A percentile compares a stretch with the other conserved stretches of the same genome.
phyloP scores from a whole-genome alignment of 1,284 basidiomycete genomes.

The Sphagnurus paluster region DNA sequence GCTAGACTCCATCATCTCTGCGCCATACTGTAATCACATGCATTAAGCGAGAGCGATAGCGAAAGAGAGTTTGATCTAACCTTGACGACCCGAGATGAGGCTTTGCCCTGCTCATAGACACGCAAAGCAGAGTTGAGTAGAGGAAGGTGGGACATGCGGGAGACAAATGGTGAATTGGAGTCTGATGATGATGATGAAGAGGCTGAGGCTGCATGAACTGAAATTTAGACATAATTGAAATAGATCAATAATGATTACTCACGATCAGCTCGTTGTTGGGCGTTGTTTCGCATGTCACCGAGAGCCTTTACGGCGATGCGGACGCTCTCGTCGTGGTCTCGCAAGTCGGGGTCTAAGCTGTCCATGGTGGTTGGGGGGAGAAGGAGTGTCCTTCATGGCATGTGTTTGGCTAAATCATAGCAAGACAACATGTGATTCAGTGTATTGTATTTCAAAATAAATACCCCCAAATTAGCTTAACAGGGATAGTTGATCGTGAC shows the following conservation, averaged over 20 bases:
- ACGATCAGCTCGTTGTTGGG: slow-evolving; percentile 19
- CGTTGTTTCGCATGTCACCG: slow-evolving; percentile 64
- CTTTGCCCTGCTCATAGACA: slow-evolving; percentile 78
- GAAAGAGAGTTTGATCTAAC: slow-evolving; percentile 32
- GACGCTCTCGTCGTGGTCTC: slow-evolving; percentile 47
- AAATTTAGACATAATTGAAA: not conserved
- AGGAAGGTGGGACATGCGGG: slow-evolving; percentile 42
- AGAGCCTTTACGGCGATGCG: slow-evolving; percentile 69
- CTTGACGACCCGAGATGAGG: slow-evolving; percentile 78
- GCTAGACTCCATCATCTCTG: slow-evolving; percentile 84
- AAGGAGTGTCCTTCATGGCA: slow-evolving; percentile 16
- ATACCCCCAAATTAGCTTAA: slow-evolving; percentile 6
- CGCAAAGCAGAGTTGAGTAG: slow-evolving; percentile 70
- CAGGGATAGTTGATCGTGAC: not conserved
- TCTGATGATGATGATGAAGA: slow-evolving; percentile 9
- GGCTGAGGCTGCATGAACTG: not conserved
- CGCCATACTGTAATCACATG: slow-evolving; percentile 66
- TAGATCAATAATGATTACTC: slow-evolving; percentile 2
- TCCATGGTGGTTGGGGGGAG: slow-evolving; percentile 18
- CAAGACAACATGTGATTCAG: slow-evolving; percentile 19
- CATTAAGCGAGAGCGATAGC: slow-evolving; percentile 5
- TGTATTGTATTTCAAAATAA: slow-evolving; percentile 5
- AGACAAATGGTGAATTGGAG: slow-evolving; percentile 31
- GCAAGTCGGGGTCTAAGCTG: slow-evolving; percentile 17
- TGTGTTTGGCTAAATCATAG: slow-evolving; percentile 19